Evolutionary conservation across 192 early-diverging fungal species (phyloP), one percentile per base, ranked within the genome.

Genomic region (Backusella tarrabulga): DNA sequence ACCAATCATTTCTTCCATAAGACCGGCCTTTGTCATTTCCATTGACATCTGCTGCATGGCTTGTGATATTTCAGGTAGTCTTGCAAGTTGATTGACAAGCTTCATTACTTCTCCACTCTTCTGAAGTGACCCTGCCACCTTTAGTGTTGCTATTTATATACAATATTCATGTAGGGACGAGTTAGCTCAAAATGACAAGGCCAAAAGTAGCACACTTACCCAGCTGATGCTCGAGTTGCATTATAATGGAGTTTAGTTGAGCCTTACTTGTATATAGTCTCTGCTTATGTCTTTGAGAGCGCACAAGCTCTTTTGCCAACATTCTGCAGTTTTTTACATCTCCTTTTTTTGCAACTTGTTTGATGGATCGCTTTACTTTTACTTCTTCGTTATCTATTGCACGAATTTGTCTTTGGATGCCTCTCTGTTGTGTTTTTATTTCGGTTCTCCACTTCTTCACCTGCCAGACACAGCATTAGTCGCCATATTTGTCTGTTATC

Each of bases 11-110:
- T 99, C 98, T 80, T 95, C 92, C 71, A 99, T 97, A 74, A 99
- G 90, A 19, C 97, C 97, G 2, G 97, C 95, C 95, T 93, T 97
- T 85, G 94, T 97, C 98, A 99, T 97, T 83, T 99, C 98, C 87
- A 85, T 91, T 11, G 92, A 91, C 92, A 99, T 92, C 86, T 98
- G 95, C 79, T 93, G 92, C 91, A 99, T 93, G 15, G 90, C 87
- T 32, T 87, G 76, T 63, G 92, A 89, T 42, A 99, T 90, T 84
- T 96, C 91, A 34, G 96, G 97, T 44, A 99, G 80, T 76, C 91
- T 91, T 77, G 97, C 88, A 17, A 99, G 83, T 75, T 86, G 87
- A 83, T 99, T 98, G 40, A 99, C 95, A 38, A 92, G 77, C 54
- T 93, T 90, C 98, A 99, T 98, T 23, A 98, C 89, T 76, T 95